These are phyloP conservation scores for Neofusicoccum laricinum DNA, from an alignment of 2,329 filamentous ascomycete species.

Conservation along the genomic window DNA sequence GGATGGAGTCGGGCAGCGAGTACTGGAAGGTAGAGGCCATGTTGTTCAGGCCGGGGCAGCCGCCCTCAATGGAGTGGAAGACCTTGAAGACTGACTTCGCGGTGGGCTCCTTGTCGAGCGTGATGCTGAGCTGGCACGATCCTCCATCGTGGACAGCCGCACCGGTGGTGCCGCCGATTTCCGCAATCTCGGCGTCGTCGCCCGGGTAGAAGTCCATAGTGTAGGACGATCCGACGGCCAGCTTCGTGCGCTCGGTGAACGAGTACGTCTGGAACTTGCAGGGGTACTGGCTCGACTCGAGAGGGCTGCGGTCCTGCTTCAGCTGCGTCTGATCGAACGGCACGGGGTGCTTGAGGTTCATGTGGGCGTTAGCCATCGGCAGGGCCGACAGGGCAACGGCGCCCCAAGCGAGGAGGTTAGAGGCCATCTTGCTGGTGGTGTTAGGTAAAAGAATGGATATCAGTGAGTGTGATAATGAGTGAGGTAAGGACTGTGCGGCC, in stretches of 20 bases:
- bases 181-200: neutral
- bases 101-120: constrained; percentile 56
- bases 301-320: constrained; percentile 6
- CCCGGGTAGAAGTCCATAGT: constrained; percentile 56
- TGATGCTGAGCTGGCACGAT: constrained; percentile 82
- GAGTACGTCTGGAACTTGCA: constrained; percentile 10
- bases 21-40: constrained; percentile 66
- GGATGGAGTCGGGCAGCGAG: constrained; percentile 67
- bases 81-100: constrained; percentile 72
- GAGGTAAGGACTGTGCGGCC: neutral
- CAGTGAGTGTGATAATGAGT: too few species aligned
- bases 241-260: neutral
- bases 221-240: constrained; percentile 58
- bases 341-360: constrained; percentile 6
- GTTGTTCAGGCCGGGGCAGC: constrained; percentile 65
- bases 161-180: constrained; percentile 43
- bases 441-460: neutral
- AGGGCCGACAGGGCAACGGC: neutral
- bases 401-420: neutral
- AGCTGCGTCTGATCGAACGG: neutral
- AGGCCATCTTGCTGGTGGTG: neutral
- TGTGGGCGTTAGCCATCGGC: constrained; percentile 1
- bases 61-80: constrained; percentile 83
- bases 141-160: constrained; percentile 83
- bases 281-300: constrained; percentile 1